Base-by-base conservation (phyloP, 345 rosid species). In the Reutealis trisperma region DNA sequence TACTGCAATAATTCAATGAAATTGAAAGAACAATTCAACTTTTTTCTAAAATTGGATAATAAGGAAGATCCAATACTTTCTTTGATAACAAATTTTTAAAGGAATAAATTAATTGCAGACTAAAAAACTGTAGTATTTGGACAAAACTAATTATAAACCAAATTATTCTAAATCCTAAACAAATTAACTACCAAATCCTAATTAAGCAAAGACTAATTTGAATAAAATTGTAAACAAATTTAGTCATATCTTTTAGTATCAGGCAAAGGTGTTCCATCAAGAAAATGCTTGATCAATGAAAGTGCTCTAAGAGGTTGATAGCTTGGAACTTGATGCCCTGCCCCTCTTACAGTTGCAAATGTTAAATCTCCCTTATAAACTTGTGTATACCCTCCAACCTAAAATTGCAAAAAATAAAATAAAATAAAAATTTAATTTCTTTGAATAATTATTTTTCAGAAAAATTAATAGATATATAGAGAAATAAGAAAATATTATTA, bases 271-370 rank as follows among this genome's bases (percentile, higher is more conserved):
- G 92, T 77, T 80, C 89, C 90, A 25, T 64, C 61, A 57, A 93
- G 84, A 79, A 91, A 95, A 70, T 91, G 98, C 54, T 60, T 80
- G 80, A 93, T 74, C 27, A 95, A 80, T 8, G 97, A 83, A 76
- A 95, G 97, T 25, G 98, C 90, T 60, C 97, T 84, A 57, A 77
- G 69, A 2, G 99, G 99, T 79, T 93, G 96, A 83, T 81, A 93
- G 72, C 96, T 93, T 12, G 99, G 98, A 22, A 93, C 97, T 78
- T 90, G 87, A 79, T 93, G 99, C 24, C 99, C 99, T 52, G 99
- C 98, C 22, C 88, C 96, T 86, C 98, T 85, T 16, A 93, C 94
- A 4, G 94, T 93, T 0, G 92, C 90, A 75, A 92, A 89, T 51
- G 93, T 95, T 74, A 93, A 42, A 60, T 82, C 93, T 80, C 92